Percentiles rank a stretch among this genome's conserved stretches.
Conservation (phyloP, 306 rosid genomes). For the Rosa lucieae region DNA sequence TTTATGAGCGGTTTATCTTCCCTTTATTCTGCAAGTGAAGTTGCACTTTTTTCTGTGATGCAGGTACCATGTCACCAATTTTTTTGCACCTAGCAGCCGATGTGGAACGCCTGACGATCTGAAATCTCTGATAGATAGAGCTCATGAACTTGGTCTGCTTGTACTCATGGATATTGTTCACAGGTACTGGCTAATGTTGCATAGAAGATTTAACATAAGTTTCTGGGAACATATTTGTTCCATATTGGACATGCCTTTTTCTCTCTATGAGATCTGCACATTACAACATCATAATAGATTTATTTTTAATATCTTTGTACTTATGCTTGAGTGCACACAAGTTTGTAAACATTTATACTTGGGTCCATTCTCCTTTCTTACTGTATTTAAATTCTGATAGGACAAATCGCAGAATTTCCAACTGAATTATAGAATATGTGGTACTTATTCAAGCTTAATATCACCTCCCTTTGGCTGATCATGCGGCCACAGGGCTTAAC, state of each 20-base stretch:
- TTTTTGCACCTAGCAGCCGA: slow-evolving; percentile 98
- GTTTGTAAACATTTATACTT: background rate
- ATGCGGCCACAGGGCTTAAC: background rate
- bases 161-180: slow-evolving; percentile 99
- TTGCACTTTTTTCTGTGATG: slow-evolving; percentile 17
- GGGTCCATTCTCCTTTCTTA: background rate
- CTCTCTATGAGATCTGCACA: background rate
- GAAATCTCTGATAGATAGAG: slow-evolving; percentile 86
- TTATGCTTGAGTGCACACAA: background rate
- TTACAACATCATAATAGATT: background rate
- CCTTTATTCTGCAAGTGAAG: slow-evolving; percentile 10
- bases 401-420: background rate
- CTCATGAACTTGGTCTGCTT: slow-evolving; percentile 91
- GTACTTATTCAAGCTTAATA: background rate
- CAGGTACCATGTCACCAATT: slow-evolving; percentile 98
- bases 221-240: background rate
- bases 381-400: background rate
- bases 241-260: background rate
- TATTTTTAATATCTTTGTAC: background rate
- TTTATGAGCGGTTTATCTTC: background rate
- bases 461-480: slow-evolving; percentile 11
- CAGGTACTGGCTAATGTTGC: slow-evolving; percentile 50
- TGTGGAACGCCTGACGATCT: slow-evolving; percentile 97
- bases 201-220: background rate
- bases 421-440: background rate